Base-by-base conservation (phyloP, 169 alveolate genomes). In the Babesia ovata region DNA sequence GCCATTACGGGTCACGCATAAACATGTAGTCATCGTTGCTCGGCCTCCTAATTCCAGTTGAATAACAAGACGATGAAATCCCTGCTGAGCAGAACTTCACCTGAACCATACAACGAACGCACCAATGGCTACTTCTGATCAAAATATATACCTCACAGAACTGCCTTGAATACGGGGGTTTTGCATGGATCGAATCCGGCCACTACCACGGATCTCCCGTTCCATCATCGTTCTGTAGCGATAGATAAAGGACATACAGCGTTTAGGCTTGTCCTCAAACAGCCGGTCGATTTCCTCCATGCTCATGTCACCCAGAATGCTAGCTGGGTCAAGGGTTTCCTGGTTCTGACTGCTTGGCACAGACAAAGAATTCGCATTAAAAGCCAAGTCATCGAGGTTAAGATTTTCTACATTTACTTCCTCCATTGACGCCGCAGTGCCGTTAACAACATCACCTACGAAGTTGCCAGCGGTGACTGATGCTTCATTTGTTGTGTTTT, bases 161-260 rank as follows among this genome's bases (percentile, higher is more conserved):
- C 66, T 58, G 12, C 66, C 66, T 33, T 36, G 66, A 44, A 36
- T 58, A 21, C 52, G 66, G 4, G 50, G 50, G 66, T 36, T 58
- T 58, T 11, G 50, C 44, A 11, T 21, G 19, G 44, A 24, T 8
- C 14, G 66, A 4, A 36, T 56, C 2, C 63, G 33, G 14, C 49
- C 66, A 28, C 10, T 58, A 44, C 26, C 39, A 33, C 39, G n/a
- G 45, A 44, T 22, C 0, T 58, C 50, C 54, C 44, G 66, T 10
- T 63, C 78, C 76, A 54, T 66, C 67, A 77, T 57, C 33, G 72
- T 53, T 42, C 66, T 44, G 33, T 77, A 77, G 2, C 79, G 49
- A 67, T 77, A 77, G 7, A 69, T 46, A 48, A 77, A 77, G 7
- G 86, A 77, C n/a, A 59, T 62, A 33, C 28, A 28, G 19, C 66